These are phyloP conservation scores for Sporothrix luriei DNA, from an alignment of 2,329 filamentous ascomycete species.

Conservation along the genomic window DNA sequence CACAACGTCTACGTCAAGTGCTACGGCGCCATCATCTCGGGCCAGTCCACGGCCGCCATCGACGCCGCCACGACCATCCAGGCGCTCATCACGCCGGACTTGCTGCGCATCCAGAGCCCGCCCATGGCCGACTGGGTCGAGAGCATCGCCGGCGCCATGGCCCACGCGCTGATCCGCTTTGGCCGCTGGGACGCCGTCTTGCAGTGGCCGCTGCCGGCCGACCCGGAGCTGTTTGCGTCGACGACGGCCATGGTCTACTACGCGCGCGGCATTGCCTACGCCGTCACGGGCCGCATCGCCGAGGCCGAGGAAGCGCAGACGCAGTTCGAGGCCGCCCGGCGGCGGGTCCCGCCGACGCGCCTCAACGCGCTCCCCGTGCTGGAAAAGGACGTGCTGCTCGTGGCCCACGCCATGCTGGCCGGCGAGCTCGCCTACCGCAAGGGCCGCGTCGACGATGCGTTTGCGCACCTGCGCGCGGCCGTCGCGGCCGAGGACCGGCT, in stretches of 20 bases:
- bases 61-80: slow-evolving; percentile 49
- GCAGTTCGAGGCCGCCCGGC: slow-evolving; percentile 32
- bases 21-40: slow-evolving; percentile 62
- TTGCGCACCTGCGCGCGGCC: slow-evolving; percentile 50
- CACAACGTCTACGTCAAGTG: slow-evolving; percentile 60
- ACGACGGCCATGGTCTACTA: slow-evolving; percentile 59
- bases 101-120: slow-evolving; percentile 53
- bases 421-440: slow-evolving; percentile 63
- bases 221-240: slow-evolving; percentile 54
- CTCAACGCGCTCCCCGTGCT: slow-evolving; percentile 29
- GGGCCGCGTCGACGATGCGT: slow-evolving; percentile 53
- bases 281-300: slow-evolving; percentile 49
- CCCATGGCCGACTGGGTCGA: slow-evolving; percentile 62
- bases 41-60: slow-evolving; percentile 47
- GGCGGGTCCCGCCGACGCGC: slow-evolving; percentile 42
- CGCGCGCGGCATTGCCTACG: slow-evolving; percentile 56
- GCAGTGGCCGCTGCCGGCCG: slow-evolving; percentile 48
- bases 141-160: slow-evolving; percentile 53
- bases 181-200: slow-evolving; percentile 58
- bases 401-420: slow-evolving; percentile 57
- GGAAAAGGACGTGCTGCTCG: slow-evolving; percentile 33
- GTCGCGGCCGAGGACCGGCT: slow-evolving; percentile 56
- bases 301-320: slow-evolving; percentile 41
- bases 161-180: slow-evolving; percentile 60
- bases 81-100: slow-evolving; percentile 42